Base-by-base conservation (phyloP, 2,329 filamentous ascomycete genomes). In the Colletotrichum sp. region DNA sequence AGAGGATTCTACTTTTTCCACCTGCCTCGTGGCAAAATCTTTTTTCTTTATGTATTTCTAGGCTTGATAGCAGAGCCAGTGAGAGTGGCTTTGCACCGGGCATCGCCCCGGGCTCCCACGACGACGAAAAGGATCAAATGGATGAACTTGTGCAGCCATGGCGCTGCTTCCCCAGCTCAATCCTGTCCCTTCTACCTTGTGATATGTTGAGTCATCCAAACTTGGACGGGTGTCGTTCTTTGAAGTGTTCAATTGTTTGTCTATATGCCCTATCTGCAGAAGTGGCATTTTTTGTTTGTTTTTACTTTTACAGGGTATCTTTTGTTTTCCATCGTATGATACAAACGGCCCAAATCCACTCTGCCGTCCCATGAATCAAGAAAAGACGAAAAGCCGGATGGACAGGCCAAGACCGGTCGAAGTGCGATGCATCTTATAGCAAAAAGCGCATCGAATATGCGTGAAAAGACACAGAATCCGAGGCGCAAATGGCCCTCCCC, bases 31-130 rank as follows among this genome's bases (percentile, higher is more conserved):
- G 69, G 63, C 63, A 64, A 44, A 55, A 32, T 64, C 19, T 72
- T 68, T 63, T 66, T 59, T 71, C 57, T 64, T 71, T 74, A 25
- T 76, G 74, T 76, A 76, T 70, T 70, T 74, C 27, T 76, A 76
- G 65, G 64, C 71, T 74, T 55, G 59, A 19, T 60, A 28, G 36
- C 39, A 72, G 34, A 36, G 22, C 22, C 57, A 65, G 27, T 32
- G 16, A 25, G 69, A 66, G 61, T 60, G 30, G 25, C 61, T 72
- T 19, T 19, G 60, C 71, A 39, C 30, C n/a, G 65, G 65, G 60
- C 48, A 64, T 32, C 39, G 66, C 28, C 60, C 71, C 60, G 22
- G 27, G 55, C 66, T 76, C 65, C 48, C 34, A 66, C 63, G 71
- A 76, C 36, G 71, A 73, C n/a, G 66, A 74, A 65, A 72, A 19